Evolutionary conservation across 2,329 filamentous ascomycete genomes (phyloP), one percentile per base, ranked within the genome.

Genomic region (Intubia oerlemansii): DNA sequence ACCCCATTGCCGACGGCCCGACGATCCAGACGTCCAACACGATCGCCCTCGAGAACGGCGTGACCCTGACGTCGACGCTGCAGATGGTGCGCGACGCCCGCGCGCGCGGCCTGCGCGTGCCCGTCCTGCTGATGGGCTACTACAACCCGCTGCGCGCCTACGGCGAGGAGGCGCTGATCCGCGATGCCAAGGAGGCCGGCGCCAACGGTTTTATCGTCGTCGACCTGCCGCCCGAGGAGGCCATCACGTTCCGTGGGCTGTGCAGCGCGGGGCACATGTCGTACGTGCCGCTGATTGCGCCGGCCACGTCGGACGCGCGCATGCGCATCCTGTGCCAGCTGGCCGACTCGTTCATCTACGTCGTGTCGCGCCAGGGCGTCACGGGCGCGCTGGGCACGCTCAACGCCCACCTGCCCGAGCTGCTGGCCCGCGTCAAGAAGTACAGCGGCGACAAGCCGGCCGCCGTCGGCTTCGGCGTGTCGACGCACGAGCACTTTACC

Each of bases 261-360:
- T 93, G 84, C 57, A 71, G 65, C 34, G 73, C 61, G 44, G 78
- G 71, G 47, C 77, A 75, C 16, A 67, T 98, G 19, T 93, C 84
- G 5, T 98, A 95, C 48, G 78, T 98, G 10, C 88, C 88, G n/a
- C 62, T 98, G 30, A 93, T 98, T 42, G 85, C 88, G 1, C 88
- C 88, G 6, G 71, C 84, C 9, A 95, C 88, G 2, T 92, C 82
- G 6, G 82, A 93, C 42, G 62, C 69, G 38, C 78, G 88, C 44
- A 92, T 98, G 84, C 85, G 79, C 54, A 65, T 93, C 23, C 73
- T 98, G 10, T 98, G 88, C 66, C 72, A 80, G 49, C 85, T 98
- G 37, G 88, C 88, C 45, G 85, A 95, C 53, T 93, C 84, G 4
- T 98, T 95, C 58, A 91, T 98, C 54, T 98, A 98, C 49, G 84